Evolutionary conservation across 805 yeast species (phyloP), one percentile per base, ranked within the genome.

Genomic region (Phaffomyces antillensis): DNA sequence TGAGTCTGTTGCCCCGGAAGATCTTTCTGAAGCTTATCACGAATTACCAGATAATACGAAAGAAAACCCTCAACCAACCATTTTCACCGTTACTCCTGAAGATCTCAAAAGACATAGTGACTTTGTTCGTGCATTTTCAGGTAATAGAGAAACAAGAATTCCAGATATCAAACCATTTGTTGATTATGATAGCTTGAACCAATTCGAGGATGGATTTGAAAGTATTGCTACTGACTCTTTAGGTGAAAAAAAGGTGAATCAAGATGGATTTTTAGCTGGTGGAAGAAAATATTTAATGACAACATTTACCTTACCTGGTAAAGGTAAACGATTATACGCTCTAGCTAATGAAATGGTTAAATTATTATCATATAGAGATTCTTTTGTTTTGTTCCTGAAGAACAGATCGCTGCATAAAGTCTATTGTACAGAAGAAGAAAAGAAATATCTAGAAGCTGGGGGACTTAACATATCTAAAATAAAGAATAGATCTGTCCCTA

Each of bases 301-400:
- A 15, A 65, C 71, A 0, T 74, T 75, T 49, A 63, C 61, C 4
- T 49, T 72, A 9, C 70, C 75, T 7, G 60, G 61, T 0, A 59
- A 59, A 23, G 70, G 71, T n/a, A 49, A 55, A 35, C 62, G 56
- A 40, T 53, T 64, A 31, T 74, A 62, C 47, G 71, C 67, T 47
- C 45, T 74, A 60, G 67, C 72, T 44, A 59, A 64, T 25, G 65
- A 68, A 52, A 56, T 64, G 47, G 71, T 73, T 39, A 64, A 76
- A 48, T 58, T 64, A 23, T 58, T 76, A 41, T 58, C 64, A 36
- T 63, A 68, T 56, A 63, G 76, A 44, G 83, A 77, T 52, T 72
- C 78, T 35, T 79, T 76, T 53, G 61, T 78, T 3, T 65, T 83
- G 49, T 73, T 79, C 52, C 62, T 66, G 41, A 57, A 63, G 45